phyloP scores from a whole-genome alignment of 2,329 filamentous ascomycete genomes.

The Neonectria punicea region DNA sequence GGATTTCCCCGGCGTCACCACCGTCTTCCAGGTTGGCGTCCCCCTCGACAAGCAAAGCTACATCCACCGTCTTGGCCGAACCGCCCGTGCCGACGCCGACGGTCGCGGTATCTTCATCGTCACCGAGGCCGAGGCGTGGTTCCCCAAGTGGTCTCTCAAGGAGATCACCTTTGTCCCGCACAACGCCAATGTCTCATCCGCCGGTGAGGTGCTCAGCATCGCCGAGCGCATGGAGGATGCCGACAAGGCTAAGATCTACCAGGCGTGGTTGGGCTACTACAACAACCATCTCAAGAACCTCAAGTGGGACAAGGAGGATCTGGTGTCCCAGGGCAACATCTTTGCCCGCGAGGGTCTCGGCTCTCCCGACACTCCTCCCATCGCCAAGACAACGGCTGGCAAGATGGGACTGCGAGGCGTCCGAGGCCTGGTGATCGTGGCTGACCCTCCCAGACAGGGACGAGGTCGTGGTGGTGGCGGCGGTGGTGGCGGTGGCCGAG shows the following conservation, averaged over 20 bases:
- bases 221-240: constrained; percentile 56
- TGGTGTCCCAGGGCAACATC: constrained; percentile 63
- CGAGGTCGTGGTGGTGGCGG: constrained; percentile 35
- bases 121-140: constrained; percentile 61
- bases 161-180: constrained; percentile 64
- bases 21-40: constrained; percentile 72
- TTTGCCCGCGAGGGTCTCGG: constrained; percentile 61
- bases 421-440: constrained; percentile 58
- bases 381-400: constrained; percentile 59
- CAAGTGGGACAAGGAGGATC: constrained; percentile 53
- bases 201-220: constrained; percentile 51
- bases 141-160: constrained; percentile 61
- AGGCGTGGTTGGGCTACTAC: constrained; percentile 68
- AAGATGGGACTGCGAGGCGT: constrained; percentile 69
- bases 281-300: constrained; percentile 60
- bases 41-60: constrained; percentile 71
- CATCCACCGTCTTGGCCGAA: constrained; percentile 75
- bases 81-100: constrained; percentile 71
- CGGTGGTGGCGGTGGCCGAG: constrained; percentile 37
- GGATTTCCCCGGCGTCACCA: constrained; percentile 77
- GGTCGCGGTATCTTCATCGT: constrained; percentile 72
- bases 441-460: constrained; percentile 52
- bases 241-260: constrained; percentile 61
- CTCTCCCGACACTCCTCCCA: constrained; percentile 56
- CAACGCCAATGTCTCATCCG: constrained; percentile 56